A percentile compares a stretch with the other conserved stretches of the same genome.
These are phyloP conservation scores for Cryphonectria japonica DNA, from an alignment of 2,329 filamentous ascomycete species.

Conservation along the genomic window DNA sequence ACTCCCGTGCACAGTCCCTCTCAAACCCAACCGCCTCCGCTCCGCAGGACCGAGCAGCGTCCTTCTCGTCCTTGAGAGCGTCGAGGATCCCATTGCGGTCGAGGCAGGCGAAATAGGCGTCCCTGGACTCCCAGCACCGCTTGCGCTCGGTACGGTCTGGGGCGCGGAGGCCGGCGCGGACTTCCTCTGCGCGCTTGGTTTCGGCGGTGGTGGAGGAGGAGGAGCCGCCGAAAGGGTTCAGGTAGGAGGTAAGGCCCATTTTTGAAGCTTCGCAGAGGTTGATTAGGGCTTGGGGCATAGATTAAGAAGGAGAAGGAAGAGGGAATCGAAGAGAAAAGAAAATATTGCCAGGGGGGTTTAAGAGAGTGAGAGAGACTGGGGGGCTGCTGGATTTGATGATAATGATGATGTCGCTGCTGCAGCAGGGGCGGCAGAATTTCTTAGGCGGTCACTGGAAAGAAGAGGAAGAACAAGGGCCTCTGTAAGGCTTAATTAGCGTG, in stretches of 20 bases:
- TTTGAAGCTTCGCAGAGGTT: slow-evolving; percentile 20
- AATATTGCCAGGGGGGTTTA: background rate
- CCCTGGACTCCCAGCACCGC: slow-evolving; percentile 87
- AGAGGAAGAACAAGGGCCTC: background rate
- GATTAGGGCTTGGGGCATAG: slow-evolving; percentile 17
- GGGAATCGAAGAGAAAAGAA: background rate
- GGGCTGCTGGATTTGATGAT: slow-evolving; percentile 8
- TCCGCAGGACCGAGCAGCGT: slow-evolving; percentile 46
- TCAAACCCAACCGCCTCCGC: slow-evolving; percentile 66
- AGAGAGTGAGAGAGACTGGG: background rate
- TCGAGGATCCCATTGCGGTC: slow-evolving; percentile 83
- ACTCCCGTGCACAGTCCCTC: slow-evolving; percentile 83
- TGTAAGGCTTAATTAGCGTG: slow-evolving; percentile 4
- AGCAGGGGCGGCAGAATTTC: slow-evolving; percentile 23
- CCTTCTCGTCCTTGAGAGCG: slow-evolving; percentile 49
- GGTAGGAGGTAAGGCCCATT: slow-evolving; percentile 56
- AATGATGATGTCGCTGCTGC: slow-evolving; percentile 19
- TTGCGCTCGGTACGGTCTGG: slow-evolving; percentile 83
- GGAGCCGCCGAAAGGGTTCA: slow-evolving; percentile 48
- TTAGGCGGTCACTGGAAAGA: slow-evolving; percentile 18
- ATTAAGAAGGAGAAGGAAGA: background rate
- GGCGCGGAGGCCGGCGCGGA: slow-evolving; percentile 66
- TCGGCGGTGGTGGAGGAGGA: slow-evolving; percentile 39
- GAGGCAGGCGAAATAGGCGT: slow-evolving; percentile 86
- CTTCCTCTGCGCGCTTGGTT: slow-evolving; percentile 55